These are phyloP conservation scores for Hypoxylon sp. DNA, from an alignment of 2,329 filamentous ascomycete genomes.

Conservation along the genomic window DNA sequence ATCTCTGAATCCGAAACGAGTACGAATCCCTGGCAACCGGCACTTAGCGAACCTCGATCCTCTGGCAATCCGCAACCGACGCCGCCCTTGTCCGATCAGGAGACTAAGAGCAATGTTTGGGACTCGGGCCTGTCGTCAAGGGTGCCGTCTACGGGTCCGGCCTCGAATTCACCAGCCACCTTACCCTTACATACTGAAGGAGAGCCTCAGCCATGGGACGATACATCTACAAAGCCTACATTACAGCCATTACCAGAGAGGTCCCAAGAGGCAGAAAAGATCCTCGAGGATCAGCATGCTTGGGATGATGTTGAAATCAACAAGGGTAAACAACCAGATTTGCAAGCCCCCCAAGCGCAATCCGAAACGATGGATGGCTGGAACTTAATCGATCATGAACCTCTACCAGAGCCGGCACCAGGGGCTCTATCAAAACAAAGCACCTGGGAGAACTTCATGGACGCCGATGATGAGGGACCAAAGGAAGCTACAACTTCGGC, in stretches of 20 bases:
- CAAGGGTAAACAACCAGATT: conserved; percentile 60
- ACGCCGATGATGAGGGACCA: conserved; percentile 51
- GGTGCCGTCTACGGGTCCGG: conserved; percentile 52
- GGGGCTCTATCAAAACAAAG: conserved; percentile 56
- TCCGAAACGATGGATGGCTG: conserved; percentile 60
- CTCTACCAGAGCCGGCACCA: conserved; percentile 48
- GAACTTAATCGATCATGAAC: conserved; percentile 66
- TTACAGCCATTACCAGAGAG: conserved; percentile 44
- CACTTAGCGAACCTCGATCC: conserved; percentile 48
- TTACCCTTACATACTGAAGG: conserved; percentile 58
- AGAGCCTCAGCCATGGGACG: conserved; percentile 60
- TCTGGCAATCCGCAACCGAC: conserved; percentile 51
- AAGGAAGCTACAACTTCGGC: conserved; percentile 37
- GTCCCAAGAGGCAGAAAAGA: conserved; percentile 53
- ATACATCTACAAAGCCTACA: conserved; percentile 53
- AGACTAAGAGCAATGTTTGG: conserved; percentile 57
- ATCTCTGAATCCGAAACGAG: conserved; percentile 58
- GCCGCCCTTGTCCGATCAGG: conserved; percentile 51
- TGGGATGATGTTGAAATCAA: conserved; percentile 64
- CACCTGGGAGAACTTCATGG: conserved; percentile 58
- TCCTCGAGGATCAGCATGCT: conserved; percentile 61
- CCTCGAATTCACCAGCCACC: conserved; percentile 54
- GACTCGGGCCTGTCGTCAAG: conserved; percentile 53
- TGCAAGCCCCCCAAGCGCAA: conserved; percentile 43
- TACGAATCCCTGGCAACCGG: conserved; percentile 64